Base-by-base conservation (phyloP, 345 rosid genomes). In the Pistacia integerrima region DNA sequence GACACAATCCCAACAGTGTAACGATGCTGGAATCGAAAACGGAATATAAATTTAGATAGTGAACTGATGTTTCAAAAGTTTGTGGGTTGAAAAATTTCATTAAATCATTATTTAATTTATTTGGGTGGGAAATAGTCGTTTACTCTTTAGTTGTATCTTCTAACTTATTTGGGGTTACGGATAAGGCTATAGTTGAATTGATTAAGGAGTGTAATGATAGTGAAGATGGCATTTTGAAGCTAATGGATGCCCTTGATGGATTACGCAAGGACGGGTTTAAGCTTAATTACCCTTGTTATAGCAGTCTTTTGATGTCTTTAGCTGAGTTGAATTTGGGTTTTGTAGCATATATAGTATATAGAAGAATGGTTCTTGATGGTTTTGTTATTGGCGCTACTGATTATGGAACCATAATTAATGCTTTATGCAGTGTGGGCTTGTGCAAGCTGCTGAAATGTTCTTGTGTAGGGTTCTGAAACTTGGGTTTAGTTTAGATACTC, bases 231-330 rank as follows among this genome's bases (percentile, higher is more conserved):
- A 75, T 79, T 61, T 74, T 85, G 82, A 79, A 81, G 74, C 81
- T 84, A 41, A 77, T 81, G 79, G 69, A 9, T 74, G 74, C 84
- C 28, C 76, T 87, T 75, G 83, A 85, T 69, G 83, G 69, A 65
- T 67, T 84, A 18, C 65, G 85, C 52, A 68, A 73, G 57, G 69
- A 14, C 11, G 86, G 91, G 51, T 84, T 88, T 76, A 76, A 81
- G 70, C 79, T 84, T 28, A 84, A 88, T 41, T 88, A 85, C 69
- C 89, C 91, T 67, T 82, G 83, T 79, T 84, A 85, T 61, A 85
- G 88, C 81, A 67, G 80, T 74, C 79, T 88, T 63, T 76, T 86
- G 70, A 82, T 81, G 86, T 78, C 84, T 28, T 73, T 88, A 64
- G 87, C 89, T 61, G 84, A 84, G 74, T 74, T 81, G 64, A 76